These are phyloP conservation scores for Amanita brunnescens DNA, from an alignment of 768 basidiomycete genomes.

Conservation along the genomic window DNA sequence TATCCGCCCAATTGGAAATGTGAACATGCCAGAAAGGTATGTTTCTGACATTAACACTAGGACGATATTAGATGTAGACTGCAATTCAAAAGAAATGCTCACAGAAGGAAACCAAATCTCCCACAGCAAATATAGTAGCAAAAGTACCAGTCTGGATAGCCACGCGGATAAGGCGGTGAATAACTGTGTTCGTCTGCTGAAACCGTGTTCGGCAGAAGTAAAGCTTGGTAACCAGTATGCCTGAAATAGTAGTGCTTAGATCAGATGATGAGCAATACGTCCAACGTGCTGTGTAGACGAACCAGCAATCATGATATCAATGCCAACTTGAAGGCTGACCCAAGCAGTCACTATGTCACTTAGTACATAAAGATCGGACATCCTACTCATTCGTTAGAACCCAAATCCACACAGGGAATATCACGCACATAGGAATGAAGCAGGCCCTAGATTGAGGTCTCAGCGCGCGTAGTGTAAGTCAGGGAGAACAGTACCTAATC, in stretches of 20 bases:
- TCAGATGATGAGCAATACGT: background rate
- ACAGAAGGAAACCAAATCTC: conserved; percentile 8
- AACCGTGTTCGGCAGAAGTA: conserved; percentile 4
- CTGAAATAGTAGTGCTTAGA: background rate
- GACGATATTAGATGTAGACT: background rate
- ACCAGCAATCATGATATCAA: conserved; percentile 10
- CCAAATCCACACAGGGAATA: background rate
- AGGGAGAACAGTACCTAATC: background rate
- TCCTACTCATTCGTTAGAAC: background rate
- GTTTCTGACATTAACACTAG: conserved; percentile 4
- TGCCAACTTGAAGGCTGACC: conserved; percentile 6
- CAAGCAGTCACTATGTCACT: conserved; percentile 4
- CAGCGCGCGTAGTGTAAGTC: background rate
- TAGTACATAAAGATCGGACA: background rate
- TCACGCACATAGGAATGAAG: background rate
- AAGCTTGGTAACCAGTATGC: background rate
- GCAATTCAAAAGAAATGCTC: background rate
- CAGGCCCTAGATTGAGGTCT: background rate
- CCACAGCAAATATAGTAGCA: conserved; percentile 8
- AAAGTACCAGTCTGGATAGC: conserved; percentile 10
- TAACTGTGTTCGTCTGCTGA: conserved; percentile 7
- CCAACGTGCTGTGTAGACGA: background rate
- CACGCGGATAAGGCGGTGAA: conserved; percentile 8
- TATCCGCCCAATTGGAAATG: conserved; percentile 9
- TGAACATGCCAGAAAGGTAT: conserved; percentile 8